Base-by-base conservation (phyloP, 2,329 filamentous ascomycete genomes). In the Microascus cirrosus region DNA sequence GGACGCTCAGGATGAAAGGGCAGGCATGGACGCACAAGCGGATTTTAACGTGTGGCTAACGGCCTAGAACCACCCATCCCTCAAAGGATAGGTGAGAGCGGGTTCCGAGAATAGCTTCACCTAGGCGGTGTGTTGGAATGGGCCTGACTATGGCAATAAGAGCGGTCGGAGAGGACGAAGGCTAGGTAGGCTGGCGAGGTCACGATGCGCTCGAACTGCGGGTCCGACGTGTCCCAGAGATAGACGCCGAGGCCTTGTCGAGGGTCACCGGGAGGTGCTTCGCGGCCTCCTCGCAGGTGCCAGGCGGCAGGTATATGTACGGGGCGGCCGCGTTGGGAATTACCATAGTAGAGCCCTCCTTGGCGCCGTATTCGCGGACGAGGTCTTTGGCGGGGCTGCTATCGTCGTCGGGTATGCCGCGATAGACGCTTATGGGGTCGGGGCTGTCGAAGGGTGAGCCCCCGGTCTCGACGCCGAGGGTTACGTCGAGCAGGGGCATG, bases 201-300 rank as follows among this genome's bases (percentile, higher is more conserved):
- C 12, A 75, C 63, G 20, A 77, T 71, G 24, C 66, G 66, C 5
- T 64, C 54, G 59, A 72, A 77, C 48, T 65, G 64, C 3, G 62
- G 53, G 34, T 70, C 65, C 2, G 60, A 58, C 0, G 66, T 70
- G 39, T 76, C 65, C 74, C 74, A 77, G 20, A 72, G 61, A 57
- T 76, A 77, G 6, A 77, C 61, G 0, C 70, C 72, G 1, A 74
- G 64, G 7, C 60, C 59, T 64, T 53, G 45, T 74, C 61, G 59
- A 68, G 74, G 0, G 61, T 68, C 4, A 76, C 68, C 0, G 73
- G 74, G 3, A 77, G 65, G 11, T 70, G 50, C 0, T 61, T 35
- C 1, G 73, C 67, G 39, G 76, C 70, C 13, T 66, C 68, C 50
- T 74, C 70, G 62, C 74, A 77, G 0, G 72, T 73, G 6, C 68